Evolutionary conservation across 1,139 yeast genomes (phyloP).

Genomic region (Debaryomyces udenii): DNA sequence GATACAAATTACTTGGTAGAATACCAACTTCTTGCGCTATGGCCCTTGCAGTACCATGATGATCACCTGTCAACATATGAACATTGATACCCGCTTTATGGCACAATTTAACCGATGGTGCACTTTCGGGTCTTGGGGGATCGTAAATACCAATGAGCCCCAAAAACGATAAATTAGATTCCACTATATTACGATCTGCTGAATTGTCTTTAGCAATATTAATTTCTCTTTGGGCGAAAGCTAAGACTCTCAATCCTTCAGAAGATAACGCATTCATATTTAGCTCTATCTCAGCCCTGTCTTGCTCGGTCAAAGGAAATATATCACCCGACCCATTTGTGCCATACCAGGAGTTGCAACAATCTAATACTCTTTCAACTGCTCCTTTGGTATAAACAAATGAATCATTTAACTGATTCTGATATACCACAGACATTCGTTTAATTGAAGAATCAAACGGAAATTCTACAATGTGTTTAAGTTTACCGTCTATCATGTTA

Average conservation of each 20-base stretch:
- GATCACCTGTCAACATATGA: slow-evolving; percentile 87
- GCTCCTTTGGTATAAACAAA: slow-evolving; percentile 74
- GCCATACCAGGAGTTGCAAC: slow-evolving; percentile 63
- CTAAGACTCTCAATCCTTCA: slow-evolving; percentile 75
- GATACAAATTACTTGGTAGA: slow-evolving; percentile 67
- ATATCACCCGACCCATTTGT: slow-evolving; percentile 23
- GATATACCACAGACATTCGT: slow-evolving; percentile 70
- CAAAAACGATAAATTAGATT: slow-evolving; percentile 58
- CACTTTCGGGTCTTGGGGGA: slow-evolving; percentile 78
- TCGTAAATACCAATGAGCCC: slow-evolving; percentile 83
- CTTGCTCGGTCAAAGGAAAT: slow-evolving; percentile 41
- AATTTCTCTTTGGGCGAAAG: slow-evolving; percentile 56
- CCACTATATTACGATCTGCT: slow-evolving; percentile 54
- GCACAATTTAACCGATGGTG: slow-evolving; percentile 66
- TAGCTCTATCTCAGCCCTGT: slow-evolving; percentile 46
- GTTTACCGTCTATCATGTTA: slow-evolving; percentile 22
- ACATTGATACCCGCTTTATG: slow-evolving; percentile 80
- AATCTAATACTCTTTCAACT: slow-evolving; percentile 66
- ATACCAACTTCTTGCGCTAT: slow-evolving; percentile 88
- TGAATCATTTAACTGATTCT: slow-evolving; percentile 29
- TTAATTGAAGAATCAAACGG: slow-evolving; percentile 81
- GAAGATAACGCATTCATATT: slow-evolving; percentile 66
- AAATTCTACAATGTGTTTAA: slow-evolving; percentile 60
- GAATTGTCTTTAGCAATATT: slow-evolving; percentile 25
- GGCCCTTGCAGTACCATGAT: slow-evolving; percentile 79